Evolutionary conservation across 805 yeast species (phyloP).

Genomic region (Starmerella potacharoeniae): DNA sequence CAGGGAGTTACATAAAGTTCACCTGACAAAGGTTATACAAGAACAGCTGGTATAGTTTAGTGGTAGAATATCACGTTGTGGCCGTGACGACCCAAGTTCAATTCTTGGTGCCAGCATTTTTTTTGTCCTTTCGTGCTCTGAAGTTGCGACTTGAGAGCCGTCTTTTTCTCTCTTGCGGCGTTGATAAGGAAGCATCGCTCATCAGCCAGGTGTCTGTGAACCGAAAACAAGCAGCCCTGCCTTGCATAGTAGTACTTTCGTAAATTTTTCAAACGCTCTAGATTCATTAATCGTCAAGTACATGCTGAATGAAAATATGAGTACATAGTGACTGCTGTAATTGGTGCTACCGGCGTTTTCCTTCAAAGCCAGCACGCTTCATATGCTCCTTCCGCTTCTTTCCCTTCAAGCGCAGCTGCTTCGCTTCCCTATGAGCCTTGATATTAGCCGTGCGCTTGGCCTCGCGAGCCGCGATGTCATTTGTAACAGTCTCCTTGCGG

Average conservation of each 20-base stretch:
- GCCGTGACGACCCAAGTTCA: conserved; percentile 67
- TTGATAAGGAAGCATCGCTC: not conserved
- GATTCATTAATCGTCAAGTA: not conserved
- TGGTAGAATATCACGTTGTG: conserved; percentile 66
- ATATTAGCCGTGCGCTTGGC: conserved; percentile 89
- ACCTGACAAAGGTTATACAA: not conserved
- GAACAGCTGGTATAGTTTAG: conserved; percentile 44
- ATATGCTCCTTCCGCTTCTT: conserved; percentile 44
- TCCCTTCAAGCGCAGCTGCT: conserved; percentile 47
- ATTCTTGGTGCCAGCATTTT: conserved; percentile 56
- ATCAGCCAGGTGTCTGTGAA: not conserved
- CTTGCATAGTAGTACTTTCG: not conserved
- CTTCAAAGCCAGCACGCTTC: conserved; percentile 13
- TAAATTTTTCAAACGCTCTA: not conserved
- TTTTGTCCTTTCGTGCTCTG: conserved; percentile 1
- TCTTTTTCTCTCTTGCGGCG: too few species aligned
- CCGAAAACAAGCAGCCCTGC: not conserved
- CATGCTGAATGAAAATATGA: not conserved
- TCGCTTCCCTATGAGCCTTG: conserved; percentile 72
- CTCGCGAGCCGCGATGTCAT: conserved; percentile 58
- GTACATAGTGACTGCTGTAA: not conserved
- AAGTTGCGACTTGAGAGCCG: too few species aligned
- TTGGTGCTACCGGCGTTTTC: not conserved
- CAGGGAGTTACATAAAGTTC: not conserved
- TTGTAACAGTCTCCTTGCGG: conserved; percentile 67